Conservation (phyloP, 495 filamentous ascomycete genomes). For the Astrothelium macrocarpum region DNA sequence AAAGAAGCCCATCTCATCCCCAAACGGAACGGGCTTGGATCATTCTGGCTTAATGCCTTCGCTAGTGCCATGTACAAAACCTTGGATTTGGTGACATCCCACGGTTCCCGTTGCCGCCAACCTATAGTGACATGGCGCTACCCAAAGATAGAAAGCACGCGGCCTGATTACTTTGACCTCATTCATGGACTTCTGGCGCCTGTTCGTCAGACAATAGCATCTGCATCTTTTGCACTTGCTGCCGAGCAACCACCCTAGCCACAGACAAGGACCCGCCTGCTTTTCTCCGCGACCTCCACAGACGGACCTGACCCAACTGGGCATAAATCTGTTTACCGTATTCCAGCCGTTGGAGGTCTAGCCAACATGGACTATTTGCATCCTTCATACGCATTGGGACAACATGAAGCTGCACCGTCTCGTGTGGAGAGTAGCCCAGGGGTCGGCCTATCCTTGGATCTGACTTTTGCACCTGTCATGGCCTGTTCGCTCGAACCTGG, state of each 20-base stretch:
- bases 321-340: background rate
- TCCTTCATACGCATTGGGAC: constrained; percentile 2
- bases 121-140: no score
- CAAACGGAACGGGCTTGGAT: background rate
- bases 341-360: background rate
- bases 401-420: background rate
- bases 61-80: background rate
- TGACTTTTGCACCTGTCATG: background rate
- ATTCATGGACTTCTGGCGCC: background rate
- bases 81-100: background rate
- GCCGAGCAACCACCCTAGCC: background rate
- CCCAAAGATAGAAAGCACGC: background rate
- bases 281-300: background rate
- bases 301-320: background rate
- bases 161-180: background rate
- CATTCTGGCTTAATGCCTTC: background rate
- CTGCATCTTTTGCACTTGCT: background rate
- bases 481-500: background rate
- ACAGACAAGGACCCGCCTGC: background rate
- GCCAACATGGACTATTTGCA: constrained; percentile 3
- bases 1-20: background rate
- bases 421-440: background rate
- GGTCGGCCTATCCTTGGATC: background rate
- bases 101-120: background rate
- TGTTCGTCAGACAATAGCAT: background rate